Base-by-base conservation (phyloP, 306 rosid species). In the Adenanthera pavonina region DNA sequence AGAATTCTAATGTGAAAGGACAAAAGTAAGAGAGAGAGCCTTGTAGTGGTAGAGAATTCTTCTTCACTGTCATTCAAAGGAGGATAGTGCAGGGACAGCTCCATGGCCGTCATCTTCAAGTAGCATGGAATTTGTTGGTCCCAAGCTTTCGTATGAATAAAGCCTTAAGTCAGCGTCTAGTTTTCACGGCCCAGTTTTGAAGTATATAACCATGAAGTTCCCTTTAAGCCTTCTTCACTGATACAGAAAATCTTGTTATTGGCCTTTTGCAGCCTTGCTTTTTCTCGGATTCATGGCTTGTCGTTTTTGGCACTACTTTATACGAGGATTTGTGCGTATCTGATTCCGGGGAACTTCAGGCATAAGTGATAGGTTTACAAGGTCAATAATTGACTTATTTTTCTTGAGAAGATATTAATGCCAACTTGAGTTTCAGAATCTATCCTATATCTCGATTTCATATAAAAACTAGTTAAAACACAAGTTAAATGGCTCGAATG, bases 101-200 rank as follows among this genome's bases (percentile, higher is more conserved):
- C 60, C 78, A 81, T 38, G 78, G 80, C 70, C 77, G 49, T 49
- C 46, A 74, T 68, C 77, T 52, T 72, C 72, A 44, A 54, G 73
- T 43, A 77, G 84, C 36, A 51, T 80, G 61, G 77, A 85, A 79
- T 76, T 80, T 57, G 47, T 68, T 80, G 89, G 88, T 87, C 90
- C 89, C 87, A 65, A 80, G 60, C 78, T 76, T 69, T 78, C 20
- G 81, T 35, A 82, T 46, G 40, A 56, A 47, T 64, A 19, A 84
- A 76, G 71, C 64, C 65, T 49, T 41, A 76, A 77, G 40, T 46
- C 74, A 64, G 19, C 46, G 44, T 65, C 77, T 52, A 41, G 78
- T 84, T 69, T 83, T 61, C 81, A 69, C 69, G 43, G 69, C 68
- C 54, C 75, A 75, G 75, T 69, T 44, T 72, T 52, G 75, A 52